Conservation (phyloP, 2,329 filamentous ascomycete genomes). For the Hymenoscyphus fructigenus region DNA sequence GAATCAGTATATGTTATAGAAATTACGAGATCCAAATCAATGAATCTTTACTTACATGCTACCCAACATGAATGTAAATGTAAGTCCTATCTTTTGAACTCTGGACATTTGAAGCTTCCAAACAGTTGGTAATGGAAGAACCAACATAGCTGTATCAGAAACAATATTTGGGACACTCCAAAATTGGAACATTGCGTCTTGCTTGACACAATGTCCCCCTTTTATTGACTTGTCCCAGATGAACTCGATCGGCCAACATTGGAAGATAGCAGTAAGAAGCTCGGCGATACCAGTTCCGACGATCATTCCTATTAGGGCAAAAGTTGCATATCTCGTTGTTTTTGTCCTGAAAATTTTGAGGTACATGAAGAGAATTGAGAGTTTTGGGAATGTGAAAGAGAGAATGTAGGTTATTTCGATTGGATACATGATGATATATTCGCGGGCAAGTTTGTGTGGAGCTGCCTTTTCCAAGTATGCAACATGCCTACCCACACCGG, state of each 20-base stretch:
- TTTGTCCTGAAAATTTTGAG: neutral
- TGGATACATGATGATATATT: slow-evolving; percentile 3
- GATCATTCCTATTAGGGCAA: too few species aligned
- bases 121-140: slow-evolving; percentile 3
- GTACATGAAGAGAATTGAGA: slow-evolving; percentile 6
- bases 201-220: neutral
- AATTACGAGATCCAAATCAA: too few species aligned
- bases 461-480: too few species aligned
- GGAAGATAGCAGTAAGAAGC: too few species aligned
- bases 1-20: too few species aligned
- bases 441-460: neutral
- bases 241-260: too few species aligned
- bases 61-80: slow-evolving; percentile 4
- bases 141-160: neutral
- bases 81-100: slow-evolving; percentile 5
- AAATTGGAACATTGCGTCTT: slow-evolving; percentile 4
- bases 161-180: slow-evolving; percentile 6
- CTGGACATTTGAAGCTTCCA: slow-evolving; percentile 5
- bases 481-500: too few species aligned
- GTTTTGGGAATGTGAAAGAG: slow-evolving; percentile 5
- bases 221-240: too few species aligned
- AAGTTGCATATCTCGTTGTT: too few species aligned
- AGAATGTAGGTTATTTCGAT: slow-evolving; percentile 4
- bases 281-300: too few species aligned
- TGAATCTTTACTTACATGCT: neutral